phyloP scores from a whole-genome alignment of 768 basidiomycete species.

The Leccinum sublutescens region DNA sequence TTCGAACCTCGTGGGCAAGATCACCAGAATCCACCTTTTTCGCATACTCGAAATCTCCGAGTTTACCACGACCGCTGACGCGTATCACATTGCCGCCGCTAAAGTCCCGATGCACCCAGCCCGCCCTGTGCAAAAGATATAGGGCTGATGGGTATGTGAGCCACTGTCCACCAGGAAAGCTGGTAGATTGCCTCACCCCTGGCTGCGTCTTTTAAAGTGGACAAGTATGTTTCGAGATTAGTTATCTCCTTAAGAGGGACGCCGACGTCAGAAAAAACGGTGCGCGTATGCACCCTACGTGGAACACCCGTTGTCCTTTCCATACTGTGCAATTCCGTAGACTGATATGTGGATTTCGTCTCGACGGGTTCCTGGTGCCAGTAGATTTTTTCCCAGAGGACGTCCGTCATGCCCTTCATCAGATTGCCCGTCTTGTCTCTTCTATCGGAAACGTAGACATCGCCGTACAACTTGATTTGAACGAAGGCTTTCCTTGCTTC shows the following conservation, averaged over 20 bases:
- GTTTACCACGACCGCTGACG: constrained; percentile 1
- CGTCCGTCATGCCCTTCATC: no score
- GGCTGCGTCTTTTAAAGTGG: not conserved
- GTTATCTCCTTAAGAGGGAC: not conserved
- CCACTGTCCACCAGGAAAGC: not conserved
- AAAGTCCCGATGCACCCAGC: constrained; percentile 8
- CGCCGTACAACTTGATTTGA: not conserved
- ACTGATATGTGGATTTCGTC: not conserved
- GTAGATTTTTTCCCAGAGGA: no score
- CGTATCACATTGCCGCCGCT: constrained; percentile 2
- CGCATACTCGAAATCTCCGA: constrained; percentile 13
- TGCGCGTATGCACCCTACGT: not conserved
- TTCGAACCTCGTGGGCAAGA: constrained; percentile 1
- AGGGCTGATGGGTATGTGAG: not conserved
- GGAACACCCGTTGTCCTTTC: not conserved
- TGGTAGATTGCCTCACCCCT: not conserved
- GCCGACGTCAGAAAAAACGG: not conserved
- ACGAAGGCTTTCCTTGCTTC: not conserved
- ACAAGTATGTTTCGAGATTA: not conserved
- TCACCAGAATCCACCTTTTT: not conserved
- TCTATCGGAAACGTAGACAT: not conserved
- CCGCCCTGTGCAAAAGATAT: constrained; percentile 6
- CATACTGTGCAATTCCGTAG: not conserved
- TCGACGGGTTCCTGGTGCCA: no score
- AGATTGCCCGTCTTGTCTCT: not conserved